phyloP scores from a whole-genome alignment of 78 protist species.

The Chrysochromulina parva region DNA sequence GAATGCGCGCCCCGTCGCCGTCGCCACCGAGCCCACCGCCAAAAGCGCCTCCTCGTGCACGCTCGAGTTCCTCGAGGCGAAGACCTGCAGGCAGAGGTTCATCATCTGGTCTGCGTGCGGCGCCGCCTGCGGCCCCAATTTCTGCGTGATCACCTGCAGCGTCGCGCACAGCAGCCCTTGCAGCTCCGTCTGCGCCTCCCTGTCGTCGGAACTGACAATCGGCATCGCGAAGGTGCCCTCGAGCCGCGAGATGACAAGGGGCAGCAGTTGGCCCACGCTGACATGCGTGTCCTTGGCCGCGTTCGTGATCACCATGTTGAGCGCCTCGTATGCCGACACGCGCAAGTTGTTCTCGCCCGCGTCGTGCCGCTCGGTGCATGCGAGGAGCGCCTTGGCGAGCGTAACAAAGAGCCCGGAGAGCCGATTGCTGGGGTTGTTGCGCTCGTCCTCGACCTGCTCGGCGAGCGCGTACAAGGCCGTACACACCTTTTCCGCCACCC shows the following conservation, averaged over 20 bases:
- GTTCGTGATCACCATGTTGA: conserved; percentile 25
- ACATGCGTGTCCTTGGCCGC: not conserved
- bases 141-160: conserved; percentile 39
- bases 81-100: conserved; percentile 62
- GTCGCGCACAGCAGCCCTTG: conserved; percentile 49
- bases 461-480: conserved; percentile 68
- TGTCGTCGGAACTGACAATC: conserved; percentile 30
- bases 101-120: conserved; percentile 54
- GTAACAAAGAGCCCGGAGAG: conserved; percentile 54
- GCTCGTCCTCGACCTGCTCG: conserved; percentile 18
- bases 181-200: conserved; percentile 38
- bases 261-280: not conserved
- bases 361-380: not conserved
- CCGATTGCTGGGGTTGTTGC: conserved; percentile 25
- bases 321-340: conserved; percentile 73
- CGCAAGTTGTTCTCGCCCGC: conserved; percentile 59
- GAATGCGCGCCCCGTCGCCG: conserved; percentile 54
- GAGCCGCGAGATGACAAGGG: not conserved
- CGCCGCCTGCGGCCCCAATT: not conserved
- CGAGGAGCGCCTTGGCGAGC: not conserved
- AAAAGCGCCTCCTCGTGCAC: conserved; percentile 84
- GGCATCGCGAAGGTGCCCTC: conserved; percentile 41
- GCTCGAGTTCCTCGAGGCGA: conserved; percentile 32
- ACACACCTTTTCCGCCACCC: conserved; percentile 65
- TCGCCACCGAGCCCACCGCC: conserved; percentile 67